Evolutionary conservation across 345 rosid genomes (phyloP).

Genomic region (rapeseed (Brassica napus)): Da-Ae NC_063439.1:3617001-3617500

Average conservation of each 20-base stretch:
- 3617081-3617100: slow-evolving; percentile 98
- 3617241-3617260: slow-evolving; percentile 66
- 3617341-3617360: slow-evolving; percentile 17
- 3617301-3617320: slow-evolving; percentile 84
- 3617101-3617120: slow-evolving; percentile 97
- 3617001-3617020: slow-evolving; percentile 95
- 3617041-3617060: slow-evolving; percentile 84
- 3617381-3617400: slow-evolving; percentile 61
- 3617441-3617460: slow-evolving; percentile 94
- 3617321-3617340: slow-evolving; percentile 45
- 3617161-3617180: background rate
- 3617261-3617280: slow-evolving; percentile 91
- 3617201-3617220: slow-evolving; percentile 82
- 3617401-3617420: slow-evolving; percentile 95
- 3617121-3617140: slow-evolving; percentile 72
- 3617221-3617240: slow-evolving; percentile 87
- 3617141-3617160: background rate
- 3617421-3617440: slow-evolving; percentile 91
- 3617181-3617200: slow-evolving; percentile 49
- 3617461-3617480: slow-evolving; percentile 90
- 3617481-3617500: slow-evolving; percentile 98
- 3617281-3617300: slow-evolving; percentile 88
- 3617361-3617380: slow-evolving; percentile 35
- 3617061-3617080: slow-evolving; percentile 92
- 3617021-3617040: slow-evolving; percentile 97